Percentiles rank a stretch among this genome's conserved stretches.
Evolutionary conservation across 495 filamentous ascomycete genomes (phyloP).

Genomic region (Xylaria cubensis): DNA sequence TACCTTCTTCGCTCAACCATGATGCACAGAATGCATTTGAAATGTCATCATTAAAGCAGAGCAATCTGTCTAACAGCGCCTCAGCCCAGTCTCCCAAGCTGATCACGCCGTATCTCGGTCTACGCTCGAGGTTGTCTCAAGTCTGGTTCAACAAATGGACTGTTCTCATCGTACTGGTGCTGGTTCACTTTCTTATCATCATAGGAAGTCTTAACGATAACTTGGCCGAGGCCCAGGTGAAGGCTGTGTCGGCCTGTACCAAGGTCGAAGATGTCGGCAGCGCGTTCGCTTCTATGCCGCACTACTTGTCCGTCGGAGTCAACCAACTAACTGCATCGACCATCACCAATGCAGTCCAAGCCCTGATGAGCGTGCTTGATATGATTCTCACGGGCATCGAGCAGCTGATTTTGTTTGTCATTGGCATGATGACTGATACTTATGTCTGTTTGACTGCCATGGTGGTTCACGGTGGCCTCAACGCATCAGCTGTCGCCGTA

Average conservation of each 20-base stretch:
- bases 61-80: neutral
- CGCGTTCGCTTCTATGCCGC: slow-evolving; percentile 95
- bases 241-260: slow-evolving; percentile 88
- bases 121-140: slow-evolving; percentile 89
- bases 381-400: slow-evolving; percentile 84
- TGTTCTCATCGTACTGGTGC: slow-evolving; percentile 81
- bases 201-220: slow-evolving; percentile 71
- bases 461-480: slow-evolving; percentile 76
- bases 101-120: slow-evolving; percentile 91
- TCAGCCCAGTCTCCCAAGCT: slow-evolving; percentile 34
- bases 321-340: slow-evolving; percentile 82
- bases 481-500: slow-evolving; percentile 69
- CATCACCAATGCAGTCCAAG: slow-evolving; percentile 78
- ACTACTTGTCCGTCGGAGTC: slow-evolving; percentile 87
- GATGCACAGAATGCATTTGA: slow-evolving; percentile 37
- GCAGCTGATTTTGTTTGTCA: slow-evolving; percentile 84
- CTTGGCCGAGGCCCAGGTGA: slow-evolving; percentile 72
- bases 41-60: slow-evolving; percentile 7
- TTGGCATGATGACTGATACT: slow-evolving; percentile 86
- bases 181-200: slow-evolving; percentile 80
- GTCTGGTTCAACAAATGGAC: slow-evolving; percentile 98
- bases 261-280: slow-evolving; percentile 94
- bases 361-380: slow-evolving; percentile 74
- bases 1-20: slow-evolving; percentile 36
- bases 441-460: slow-evolving; percentile 87